A percentile compares a stretch with the other conserved stretches of the same genome.
Evolutionary conservation across 148 eudicot genomes (phyloP).

Genomic region (Rheum nobile): DNA sequence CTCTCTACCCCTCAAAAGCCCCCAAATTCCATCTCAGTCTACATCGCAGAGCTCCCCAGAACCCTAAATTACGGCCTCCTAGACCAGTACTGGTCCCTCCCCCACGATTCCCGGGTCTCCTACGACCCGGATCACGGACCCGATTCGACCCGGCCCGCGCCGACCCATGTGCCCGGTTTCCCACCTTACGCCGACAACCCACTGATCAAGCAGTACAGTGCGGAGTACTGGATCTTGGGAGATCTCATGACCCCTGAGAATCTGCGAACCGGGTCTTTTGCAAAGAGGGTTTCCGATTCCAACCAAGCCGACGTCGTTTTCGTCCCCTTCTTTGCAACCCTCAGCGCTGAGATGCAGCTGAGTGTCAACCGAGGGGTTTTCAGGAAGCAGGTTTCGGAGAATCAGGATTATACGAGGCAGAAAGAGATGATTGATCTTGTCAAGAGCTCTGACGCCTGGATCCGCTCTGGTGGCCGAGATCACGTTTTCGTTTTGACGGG

Average conservation of each 20-base stretch:
- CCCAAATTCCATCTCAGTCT: conserved; percentile 43
- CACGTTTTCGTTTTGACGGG: conserved; percentile 92
- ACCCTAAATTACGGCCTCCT: conserved; percentile 74
- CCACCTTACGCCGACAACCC: conserved; percentile 77
- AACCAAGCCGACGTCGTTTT: conserved; percentile 69
- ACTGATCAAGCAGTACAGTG: conserved; percentile 83
- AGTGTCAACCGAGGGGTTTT: conserved; percentile 49
- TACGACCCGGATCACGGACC: conserved; percentile 61
- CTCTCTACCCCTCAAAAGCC: conserved; percentile 14
- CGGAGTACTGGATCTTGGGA: conserved; percentile 91
- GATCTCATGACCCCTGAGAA: conserved; percentile 58
- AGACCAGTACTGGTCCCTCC: conserved; percentile 52
- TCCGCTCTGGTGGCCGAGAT: conserved; percentile 81
- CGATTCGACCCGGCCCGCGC: conserved; percentile 20
- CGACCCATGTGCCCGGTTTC: conserved; percentile 17
- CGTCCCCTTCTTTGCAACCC: conserved; percentile 84
- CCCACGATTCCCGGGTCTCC: conserved; percentile 60
- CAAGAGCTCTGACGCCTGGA: conserved; percentile 56
- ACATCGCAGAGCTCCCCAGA: conserved; percentile 57
- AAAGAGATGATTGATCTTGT: conserved; percentile 64
- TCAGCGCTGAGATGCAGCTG: conserved; percentile 90
- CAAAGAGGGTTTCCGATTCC: conserved; percentile 49
- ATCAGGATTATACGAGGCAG: conserved; percentile 80
- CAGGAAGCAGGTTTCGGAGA: conserved; percentile 57
- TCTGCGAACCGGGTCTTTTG: conserved; percentile 31